These are phyloP conservation scores for Eucalyptus pumila DNA, from an alignment of 345 rosid genomes.

Conservation along the genomic window DNA sequence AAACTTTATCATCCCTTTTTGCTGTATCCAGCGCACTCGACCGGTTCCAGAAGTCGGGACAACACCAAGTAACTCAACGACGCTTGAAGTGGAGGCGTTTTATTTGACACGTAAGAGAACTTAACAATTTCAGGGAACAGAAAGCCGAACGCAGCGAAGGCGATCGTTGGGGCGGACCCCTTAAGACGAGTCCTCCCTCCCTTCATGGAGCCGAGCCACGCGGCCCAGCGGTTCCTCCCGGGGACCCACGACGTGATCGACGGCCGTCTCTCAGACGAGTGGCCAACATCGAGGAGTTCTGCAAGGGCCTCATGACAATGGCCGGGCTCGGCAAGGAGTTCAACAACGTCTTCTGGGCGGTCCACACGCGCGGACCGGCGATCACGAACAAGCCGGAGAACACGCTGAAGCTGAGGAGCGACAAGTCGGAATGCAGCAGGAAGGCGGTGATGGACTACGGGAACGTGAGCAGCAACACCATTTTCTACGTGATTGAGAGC, in stretches of 20 bases:
- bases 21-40: too few species aligned
- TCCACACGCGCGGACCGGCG: constrained; percentile 90
- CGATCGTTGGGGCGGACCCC: too few species aligned
- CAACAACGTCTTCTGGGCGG: constrained; percentile 89
- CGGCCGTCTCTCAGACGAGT: too few species aligned
- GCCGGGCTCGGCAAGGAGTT: constrained; percentile 25
- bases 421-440: constrained; percentile 68
- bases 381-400: constrained; percentile 65
- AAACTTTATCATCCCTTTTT: neutral
- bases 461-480: constrained; percentile 78
- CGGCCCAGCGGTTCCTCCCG: too few species aligned
- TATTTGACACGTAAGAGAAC: too few species aligned
- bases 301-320: constrained; percentile 49
- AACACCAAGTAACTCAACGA: too few species aligned
- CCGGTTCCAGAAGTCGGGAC: too few species aligned
- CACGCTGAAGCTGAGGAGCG: constrained; percentile 21
- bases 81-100: too few species aligned
- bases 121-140: too few species aligned
- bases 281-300: constrained; percentile 28
- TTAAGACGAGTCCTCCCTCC: too few species aligned
- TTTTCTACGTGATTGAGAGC: constrained; percentile 71
- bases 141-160: too few species aligned
- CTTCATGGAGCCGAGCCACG: too few species aligned
- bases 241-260: constrained; percentile 43
- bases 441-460: constrained; percentile 73